phyloP scores from a whole-genome alignment of 2,329 filamentous ascomycete species.

The Colletotrichum agaves region DNA sequence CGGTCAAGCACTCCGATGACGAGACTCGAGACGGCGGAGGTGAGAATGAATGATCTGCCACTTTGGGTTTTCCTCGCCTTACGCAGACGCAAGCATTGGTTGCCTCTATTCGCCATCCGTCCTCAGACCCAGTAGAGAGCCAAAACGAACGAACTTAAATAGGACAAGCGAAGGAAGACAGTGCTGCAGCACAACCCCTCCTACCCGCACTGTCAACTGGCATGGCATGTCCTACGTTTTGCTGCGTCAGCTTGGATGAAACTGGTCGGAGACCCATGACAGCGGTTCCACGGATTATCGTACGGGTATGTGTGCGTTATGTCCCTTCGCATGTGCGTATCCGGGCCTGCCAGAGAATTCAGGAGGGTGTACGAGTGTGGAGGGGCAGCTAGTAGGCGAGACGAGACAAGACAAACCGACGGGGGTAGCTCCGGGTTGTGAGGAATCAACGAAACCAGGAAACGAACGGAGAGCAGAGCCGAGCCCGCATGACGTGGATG shows the following conservation, averaged over 20 bases:
- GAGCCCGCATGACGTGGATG: constrained; percentile 2
- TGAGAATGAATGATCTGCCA: neutral
- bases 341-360: neutral
- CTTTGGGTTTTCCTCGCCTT: constrained; percentile 3
- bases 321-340: neutral
- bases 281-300: constrained; percentile 24
- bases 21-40: neutral
- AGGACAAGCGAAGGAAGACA: neutral
- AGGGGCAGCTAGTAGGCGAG: neutral
- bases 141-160: constrained; percentile 15
- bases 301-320: neutral
- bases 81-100: neutral
- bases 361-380: neutral
- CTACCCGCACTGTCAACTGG: constrained; percentile 14
- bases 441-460: neutral
- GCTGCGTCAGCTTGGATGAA: constrained; percentile 23
- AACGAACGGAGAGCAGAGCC: neutral
- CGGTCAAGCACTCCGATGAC: constrained; percentile 2
- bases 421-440: neutral
- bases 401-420: neutral
- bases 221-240: constrained; percentile 14
- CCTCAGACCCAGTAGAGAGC: neutral
- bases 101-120: neutral
- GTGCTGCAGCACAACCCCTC: neutral
- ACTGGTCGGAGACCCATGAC: constrained; percentile 24